A percentile compares a stretch with the other conserved stretches of the same genome.
These are phyloP conservation scores for Liquidambar formosana DNA, from an alignment of 164 flowering plant species.

Conservation along the genomic window DNA sequence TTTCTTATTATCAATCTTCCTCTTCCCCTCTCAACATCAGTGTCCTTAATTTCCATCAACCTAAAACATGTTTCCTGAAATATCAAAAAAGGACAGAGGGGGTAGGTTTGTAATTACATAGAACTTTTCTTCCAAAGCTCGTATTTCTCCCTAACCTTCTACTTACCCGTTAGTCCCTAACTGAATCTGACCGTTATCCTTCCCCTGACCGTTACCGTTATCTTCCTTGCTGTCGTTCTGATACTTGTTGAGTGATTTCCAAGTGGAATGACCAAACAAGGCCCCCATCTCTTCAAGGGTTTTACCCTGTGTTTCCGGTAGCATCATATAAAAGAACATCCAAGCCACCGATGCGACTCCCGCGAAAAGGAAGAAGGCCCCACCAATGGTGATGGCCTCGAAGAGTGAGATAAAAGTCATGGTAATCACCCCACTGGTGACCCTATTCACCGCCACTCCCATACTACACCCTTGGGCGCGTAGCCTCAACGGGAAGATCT, in stretches of 20 bases:
- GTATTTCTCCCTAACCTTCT: conserved; percentile 23
- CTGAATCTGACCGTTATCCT: conserved; percentile 18
- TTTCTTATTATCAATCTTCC: too few relatives aligned
- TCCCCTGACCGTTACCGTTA: background rate
- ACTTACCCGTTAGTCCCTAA: conserved; percentile 5
- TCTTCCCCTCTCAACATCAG: background rate
- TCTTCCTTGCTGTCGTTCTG: background rate
- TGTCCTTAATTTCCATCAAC: background rate
- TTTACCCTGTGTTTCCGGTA: conserved; percentile 71
- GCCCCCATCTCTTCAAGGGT: conserved; percentile 61
- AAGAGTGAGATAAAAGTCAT: conserved; percentile 57
- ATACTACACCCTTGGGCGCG: conserved; percentile 61
- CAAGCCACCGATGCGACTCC: conserved; percentile 40
- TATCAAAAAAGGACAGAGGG: background rate
- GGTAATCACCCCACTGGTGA: conserved; percentile 53
- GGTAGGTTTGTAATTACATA: background rate
- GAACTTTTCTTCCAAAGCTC: conserved; percentile 5
- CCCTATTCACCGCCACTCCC: conserved; percentile 56
- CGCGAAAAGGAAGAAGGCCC: conserved; percentile 53
- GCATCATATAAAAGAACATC: conserved; percentile 45
- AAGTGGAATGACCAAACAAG: conserved; percentile 35
- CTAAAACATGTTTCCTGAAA: background rate
- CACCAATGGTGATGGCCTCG: conserved; percentile 50
- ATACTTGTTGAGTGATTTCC: conserved; percentile 5
- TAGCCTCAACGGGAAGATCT: conserved; percentile 63